Conservation (phyloP, 2,329 filamentous ascomycete genomes). For the Pseudogymnoascus sp. region DNA sequence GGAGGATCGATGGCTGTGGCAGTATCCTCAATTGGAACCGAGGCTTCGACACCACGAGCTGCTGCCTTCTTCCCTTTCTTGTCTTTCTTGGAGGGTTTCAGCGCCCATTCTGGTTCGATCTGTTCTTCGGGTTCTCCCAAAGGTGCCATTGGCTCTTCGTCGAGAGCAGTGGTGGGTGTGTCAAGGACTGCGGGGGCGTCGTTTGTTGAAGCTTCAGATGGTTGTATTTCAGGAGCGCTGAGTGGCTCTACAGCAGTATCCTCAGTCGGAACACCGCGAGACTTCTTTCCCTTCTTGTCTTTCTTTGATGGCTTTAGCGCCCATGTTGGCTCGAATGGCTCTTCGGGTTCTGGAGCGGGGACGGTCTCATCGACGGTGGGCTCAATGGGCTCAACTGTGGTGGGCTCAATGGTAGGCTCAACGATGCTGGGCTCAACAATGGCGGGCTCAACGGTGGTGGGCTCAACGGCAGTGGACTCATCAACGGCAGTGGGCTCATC, state of each 20-base stretch:
- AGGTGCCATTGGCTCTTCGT: not conserved
- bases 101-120: not conserved
- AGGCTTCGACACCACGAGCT: not conserved
- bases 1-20: not conserved
- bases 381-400: not conserved
- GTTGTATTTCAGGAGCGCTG: not conserved
- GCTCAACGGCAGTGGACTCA: not conserved
- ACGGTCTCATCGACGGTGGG: not conserved
- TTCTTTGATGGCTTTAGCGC: constrained; percentile 12
- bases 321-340: not conserved
- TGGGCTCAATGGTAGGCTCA: not conserved
- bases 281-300: constrained; percentile 32
- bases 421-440: not conserved
- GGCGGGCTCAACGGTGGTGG: not conserved
- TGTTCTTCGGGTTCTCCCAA: not conserved
- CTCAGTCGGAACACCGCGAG: not conserved
- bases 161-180: not conserved
- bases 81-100: constrained; percentile 12
- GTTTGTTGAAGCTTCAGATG: not conserved
- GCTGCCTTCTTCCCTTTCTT: constrained; percentile 32
- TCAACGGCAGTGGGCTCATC: not conserved
- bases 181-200: not conserved
- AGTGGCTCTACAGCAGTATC: not conserved
- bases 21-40: not conserved
- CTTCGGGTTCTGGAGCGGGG: not conserved